phyloP scores from a whole-genome alignment of 148 eudicot genomes.

The Rhododendron vialii region DNA sequence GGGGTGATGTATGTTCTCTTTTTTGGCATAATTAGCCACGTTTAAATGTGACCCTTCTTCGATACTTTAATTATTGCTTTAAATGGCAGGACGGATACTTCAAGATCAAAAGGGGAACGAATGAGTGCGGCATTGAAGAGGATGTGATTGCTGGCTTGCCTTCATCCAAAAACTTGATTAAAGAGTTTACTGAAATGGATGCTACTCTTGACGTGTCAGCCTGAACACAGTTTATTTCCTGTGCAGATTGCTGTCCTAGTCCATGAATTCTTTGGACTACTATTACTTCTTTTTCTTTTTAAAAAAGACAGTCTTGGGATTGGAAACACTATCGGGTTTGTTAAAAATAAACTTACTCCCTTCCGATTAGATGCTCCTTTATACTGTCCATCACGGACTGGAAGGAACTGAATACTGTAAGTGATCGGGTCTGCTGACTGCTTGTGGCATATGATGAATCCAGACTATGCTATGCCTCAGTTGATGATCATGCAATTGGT shows the following conservation, averaged over 20 bases:
- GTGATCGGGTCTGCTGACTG: neutral
- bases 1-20: slow-evolving; percentile 84
- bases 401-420: neutral
- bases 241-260: neutral
- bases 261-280: neutral
- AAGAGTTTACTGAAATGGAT: slow-evolving; percentile 27
- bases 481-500: neutral
- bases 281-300: neutral
- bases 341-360: neutral
- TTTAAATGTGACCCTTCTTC: neutral
- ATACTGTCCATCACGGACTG: neutral
- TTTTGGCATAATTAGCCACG: neutral
- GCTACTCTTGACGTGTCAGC: slow-evolving; percentile 31
- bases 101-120: slow-evolving; percentile 83
- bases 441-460: neutral
- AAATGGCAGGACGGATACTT: slow-evolving; percentile 82
- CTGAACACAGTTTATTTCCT: neutral
- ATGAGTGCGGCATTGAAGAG: slow-evolving; percentile 83
- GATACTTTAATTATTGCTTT: neutral
- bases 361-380: neutral
- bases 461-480: neutral
- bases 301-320: neutral
- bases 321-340: neutral
- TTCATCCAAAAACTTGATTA: slow-evolving; percentile 53
- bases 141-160: slow-evolving; percentile 78